These are phyloP conservation scores for Quercus gilva DNA, from an alignment of 306 rosid species.

Conservation along the genomic window DNA sequence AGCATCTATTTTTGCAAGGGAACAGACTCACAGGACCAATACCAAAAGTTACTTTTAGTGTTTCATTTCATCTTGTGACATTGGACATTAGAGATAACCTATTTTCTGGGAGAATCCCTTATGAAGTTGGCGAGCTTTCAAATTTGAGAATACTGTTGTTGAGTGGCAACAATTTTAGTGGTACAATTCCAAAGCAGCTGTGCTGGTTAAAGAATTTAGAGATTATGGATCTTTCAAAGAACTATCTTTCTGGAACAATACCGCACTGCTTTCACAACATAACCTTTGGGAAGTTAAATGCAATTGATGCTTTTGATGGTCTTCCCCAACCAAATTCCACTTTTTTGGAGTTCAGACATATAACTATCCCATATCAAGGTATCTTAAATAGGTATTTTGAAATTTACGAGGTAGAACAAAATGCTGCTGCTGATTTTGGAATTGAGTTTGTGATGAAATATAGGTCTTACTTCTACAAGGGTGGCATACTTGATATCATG, in stretches of 20 bases:
- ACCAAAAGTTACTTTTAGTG: background rate
- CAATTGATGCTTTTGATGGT: background rate
- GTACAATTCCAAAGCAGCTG: slow-evolving; percentile 3
- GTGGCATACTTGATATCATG: slow-evolving; percentile 14
- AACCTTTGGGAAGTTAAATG: background rate
- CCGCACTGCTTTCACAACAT: slow-evolving; percentile 4
- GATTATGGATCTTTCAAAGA: slow-evolving; percentile 1
- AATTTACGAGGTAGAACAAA: background rate
- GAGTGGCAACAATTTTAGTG: slow-evolving; percentile 11
- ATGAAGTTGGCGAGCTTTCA: slow-evolving; percentile 9
- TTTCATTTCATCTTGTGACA: background rate
- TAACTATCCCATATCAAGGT: background rate
- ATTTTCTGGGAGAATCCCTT: slow-evolving; percentile 15
- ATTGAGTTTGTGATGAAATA: slow-evolving; percentile 19
- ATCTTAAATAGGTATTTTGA: background rate
- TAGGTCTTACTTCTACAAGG: slow-evolving; percentile 4
- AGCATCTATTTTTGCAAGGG: background rate
- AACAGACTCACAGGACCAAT: slow-evolving; percentile 5
- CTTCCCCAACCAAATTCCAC: background rate
- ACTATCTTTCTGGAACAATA: slow-evolving; percentile 9
- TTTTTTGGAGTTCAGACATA: background rate
- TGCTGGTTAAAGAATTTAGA: background rate
- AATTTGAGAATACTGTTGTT: slow-evolving; percentile 14
- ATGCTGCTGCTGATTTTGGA: background rate
- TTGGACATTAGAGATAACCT: slow-evolving; percentile 18